Base-by-base conservation (phyloP, 1,139 yeast species). In the Taphrina wiesneri region DNA sequence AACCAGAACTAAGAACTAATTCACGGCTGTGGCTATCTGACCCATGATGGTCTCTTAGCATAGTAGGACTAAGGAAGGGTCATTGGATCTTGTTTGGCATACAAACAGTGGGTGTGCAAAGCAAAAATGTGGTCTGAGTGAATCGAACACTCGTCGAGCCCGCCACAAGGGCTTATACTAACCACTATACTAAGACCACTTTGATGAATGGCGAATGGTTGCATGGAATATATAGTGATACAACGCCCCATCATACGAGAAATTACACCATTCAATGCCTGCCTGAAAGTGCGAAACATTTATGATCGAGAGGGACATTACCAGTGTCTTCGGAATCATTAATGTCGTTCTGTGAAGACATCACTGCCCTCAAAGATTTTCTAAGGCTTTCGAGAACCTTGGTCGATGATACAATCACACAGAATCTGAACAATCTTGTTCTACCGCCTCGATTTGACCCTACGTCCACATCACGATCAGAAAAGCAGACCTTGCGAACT, bases 91-190 rank as follows among this genome's bases (percentile, higher is more conserved):
- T n/a, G n/a, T n/a, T n/a, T n/a, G n/a, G n/a, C n/a, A n/a, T n/a
- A n/a, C n/a, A n/a, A n/a, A n/a, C n/a, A n/a, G n/a, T n/a, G n/a
- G n/a, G n/a, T n/a, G n/a, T n/a, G n/a, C n/a, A 28, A 51, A 13
- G 19, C n/a, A 39, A 54, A 54, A 36, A 39, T 54, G 59, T 39
- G 46, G 59, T 28, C 59, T 54, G 49, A 23, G 47, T 39, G 59
- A 54, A 54, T 54, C 59, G 59, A 54, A 54, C 59, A 39, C 47
- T 23, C 49, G 59, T 41, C 59, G 36, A 54, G 41, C 59, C 59
- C 59, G 59, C 59, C 59, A 54, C 59, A 54, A 54, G 59, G 59
- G 59, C 41, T 54, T 28, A 54, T 54, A 54, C 59, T 54, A 54
- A 54, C 59, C 59, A 54, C 59, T 54, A 54, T 54, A 54, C 59